Evolutionary conservation across 176 grass and related monocot genomes (phyloP), one percentile per base, ranked within the genome.

Genomic region (Carex littledalei): DNA sequence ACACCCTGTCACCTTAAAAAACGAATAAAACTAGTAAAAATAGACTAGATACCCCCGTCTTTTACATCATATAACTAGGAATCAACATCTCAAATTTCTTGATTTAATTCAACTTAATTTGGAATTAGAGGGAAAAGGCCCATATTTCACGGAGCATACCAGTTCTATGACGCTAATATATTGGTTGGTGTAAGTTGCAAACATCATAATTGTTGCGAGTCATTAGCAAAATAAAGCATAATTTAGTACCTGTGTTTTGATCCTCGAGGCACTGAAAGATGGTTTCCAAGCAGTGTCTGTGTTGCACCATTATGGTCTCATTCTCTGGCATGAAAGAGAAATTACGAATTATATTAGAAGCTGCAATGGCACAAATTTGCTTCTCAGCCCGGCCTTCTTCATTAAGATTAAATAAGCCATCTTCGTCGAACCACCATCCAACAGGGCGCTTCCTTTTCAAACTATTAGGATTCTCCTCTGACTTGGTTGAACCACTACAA

Each of bases 281-380:
- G 70, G 93, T 95, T 87, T 95, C 96, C 84, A 99, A 81, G 91
- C 96, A 99, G 58, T 99, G 96, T 61, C 96, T 95, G 83, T 99
- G 93, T 71, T 99, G 96, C 79, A 93, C 96, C 96, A 99, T 99
- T 21, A 92, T 66, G 79, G 82, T 78, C 85, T 99, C 96, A 84
- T 99, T 99, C 86, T 99, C 96, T 45, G 96, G 96, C 93, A 99
- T 99, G 84, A 99, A 99, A 90, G 96, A 95, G 66, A 99, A 95
- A 86, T 99, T 99, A 20, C 96, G 91, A 80, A 99, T 94, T 80
- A 99, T 92, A 90, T 99, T 99, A 11, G 96, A 99, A 66, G 91
- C 91, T 84, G 93, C 93, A 84, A 99, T 80, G 78, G 96, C 96
- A 58, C 96, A 95, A 50, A 92, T 88, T 81, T 99, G 96, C 72